Conservation (phyloP, 345 rosid species). For the Pistacia integerrima region DNA sequence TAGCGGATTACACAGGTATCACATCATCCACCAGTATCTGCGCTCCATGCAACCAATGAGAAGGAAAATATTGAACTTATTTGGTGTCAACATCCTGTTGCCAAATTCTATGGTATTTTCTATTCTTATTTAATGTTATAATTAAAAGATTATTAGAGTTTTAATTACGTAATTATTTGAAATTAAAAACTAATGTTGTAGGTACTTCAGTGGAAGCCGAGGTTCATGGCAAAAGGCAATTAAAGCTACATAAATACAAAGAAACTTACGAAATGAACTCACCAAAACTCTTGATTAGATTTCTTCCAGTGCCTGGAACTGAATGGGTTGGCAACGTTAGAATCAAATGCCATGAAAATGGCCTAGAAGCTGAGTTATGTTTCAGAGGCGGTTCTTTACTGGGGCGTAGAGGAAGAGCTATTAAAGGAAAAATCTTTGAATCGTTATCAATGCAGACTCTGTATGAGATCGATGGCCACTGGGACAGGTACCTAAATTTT, state of each 20-base stretch:
- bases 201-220: slow-evolving; percentile 73
- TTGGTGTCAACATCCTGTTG: slow-evolving; percentile 65
- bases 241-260: slow-evolving; percentile 51
- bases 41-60: slow-evolving; percentile 81
- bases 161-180: not conserved
- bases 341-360: slow-evolving; percentile 62
- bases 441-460: slow-evolving; percentile 44
- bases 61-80: slow-evolving; percentile 57
- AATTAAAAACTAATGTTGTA: slow-evolving; percentile 14
- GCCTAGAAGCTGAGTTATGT: slow-evolving; percentile 61
- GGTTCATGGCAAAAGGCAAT: slow-evolving; percentile 58
- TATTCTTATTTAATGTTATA: not conserved
- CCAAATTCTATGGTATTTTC: slow-evolving; percentile 65
- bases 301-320: slow-evolving; percentile 58
- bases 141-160: too few species aligned
- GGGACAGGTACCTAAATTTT: slow-evolving; percentile 53
- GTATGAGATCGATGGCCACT: slow-evolving; percentile 62
- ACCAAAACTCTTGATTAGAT: slow-evolving; percentile 59
- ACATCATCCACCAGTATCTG: slow-evolving; percentile 86
- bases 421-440: slow-evolving; percentile 67
- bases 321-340: slow-evolving; percentile 70
- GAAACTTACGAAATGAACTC: slow-evolving; percentile 85
- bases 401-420: slow-evolving; percentile 43
- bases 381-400: slow-evolving; percentile 43
- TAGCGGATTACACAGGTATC: slow-evolving; percentile 46